These are phyloP conservation scores for Amphibolis antarctica DNA, from an alignment of 106 monocot species.

Conservation along the genomic window DNA sequence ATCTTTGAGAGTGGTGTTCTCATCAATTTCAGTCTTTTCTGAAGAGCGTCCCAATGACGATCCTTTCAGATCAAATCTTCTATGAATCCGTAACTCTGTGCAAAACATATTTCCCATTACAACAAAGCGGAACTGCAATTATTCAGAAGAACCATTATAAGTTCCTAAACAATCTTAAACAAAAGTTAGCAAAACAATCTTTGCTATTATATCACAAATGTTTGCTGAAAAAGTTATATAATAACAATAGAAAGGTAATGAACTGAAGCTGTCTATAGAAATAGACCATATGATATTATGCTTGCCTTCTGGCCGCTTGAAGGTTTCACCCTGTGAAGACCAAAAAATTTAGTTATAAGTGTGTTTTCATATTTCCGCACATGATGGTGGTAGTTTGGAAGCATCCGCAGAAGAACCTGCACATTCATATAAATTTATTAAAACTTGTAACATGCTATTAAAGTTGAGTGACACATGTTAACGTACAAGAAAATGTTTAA, in stretches of 20 bases:
- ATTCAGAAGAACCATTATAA: background rate
- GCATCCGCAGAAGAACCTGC: constrained; percentile 81
- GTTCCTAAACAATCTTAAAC: background rate
- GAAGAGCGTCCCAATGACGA: constrained; percentile 84
- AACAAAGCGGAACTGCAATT: constrained; percentile 86
- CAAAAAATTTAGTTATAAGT: constrained; percentile 97
- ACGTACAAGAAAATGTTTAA: no score
- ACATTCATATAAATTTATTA: background rate
- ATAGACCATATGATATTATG: no score
- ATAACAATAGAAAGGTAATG: no score
- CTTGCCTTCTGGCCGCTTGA: constrained; percentile 97
- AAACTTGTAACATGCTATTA: no score
- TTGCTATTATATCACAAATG: background rate
- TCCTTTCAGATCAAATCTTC: constrained; percentile 96
- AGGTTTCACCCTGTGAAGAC: constrained; percentile 92
- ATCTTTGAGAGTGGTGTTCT: constrained; percentile 92
- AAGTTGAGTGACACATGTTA: no score
- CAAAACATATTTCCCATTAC: constrained; percentile 99
- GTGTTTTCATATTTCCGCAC: constrained; percentile 86
- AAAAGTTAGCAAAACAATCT: background rate
- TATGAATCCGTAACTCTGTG: constrained; percentile 88
- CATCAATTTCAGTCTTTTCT: constrained; percentile 93
- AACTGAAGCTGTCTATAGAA: background rate
- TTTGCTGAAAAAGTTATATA: background rate
- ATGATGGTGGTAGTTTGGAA: constrained; percentile 83